Percentiles rank a stretch among this genome's conserved stretches.
Conservation (phyloP, 2,329 filamentous ascomycete species). For the Boeremia lycopersici region DNA sequence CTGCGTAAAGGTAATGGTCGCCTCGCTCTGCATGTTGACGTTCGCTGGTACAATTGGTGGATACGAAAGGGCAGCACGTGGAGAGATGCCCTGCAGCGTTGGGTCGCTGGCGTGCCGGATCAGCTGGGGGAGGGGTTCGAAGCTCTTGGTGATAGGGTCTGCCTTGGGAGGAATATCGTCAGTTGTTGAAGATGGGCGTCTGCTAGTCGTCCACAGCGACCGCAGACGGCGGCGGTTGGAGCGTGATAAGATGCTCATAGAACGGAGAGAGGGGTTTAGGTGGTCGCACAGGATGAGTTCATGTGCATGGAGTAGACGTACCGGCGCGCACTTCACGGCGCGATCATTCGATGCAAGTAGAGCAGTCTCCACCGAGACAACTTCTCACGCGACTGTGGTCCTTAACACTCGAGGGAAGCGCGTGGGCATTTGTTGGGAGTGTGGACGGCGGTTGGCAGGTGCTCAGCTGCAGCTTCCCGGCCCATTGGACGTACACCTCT, state of each 20-base stretch:
- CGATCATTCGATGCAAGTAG: slow-evolving; percentile 6
- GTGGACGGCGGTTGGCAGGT: slow-evolving; percentile 1
- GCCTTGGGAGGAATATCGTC: slow-evolving; percentile 30
- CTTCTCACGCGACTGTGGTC: slow-evolving; percentile 9
- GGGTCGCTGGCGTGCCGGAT: slow-evolving; percentile 25
- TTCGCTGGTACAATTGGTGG: slow-evolving; percentile 1
- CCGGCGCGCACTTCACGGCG: slow-evolving; percentile 9
- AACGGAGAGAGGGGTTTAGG: slow-evolving; percentile 15
- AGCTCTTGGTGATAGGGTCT: slow-evolving; percentile 18
- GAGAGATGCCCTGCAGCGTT: neutral
- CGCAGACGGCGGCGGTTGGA: slow-evolving; percentile 23
- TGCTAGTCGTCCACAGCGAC: slow-evolving; percentile 21
- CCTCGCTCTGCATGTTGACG: slow-evolving; percentile 32
- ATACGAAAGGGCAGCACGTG: slow-evolving; percentile 1
- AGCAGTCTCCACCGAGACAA: slow-evolving; percentile 13
- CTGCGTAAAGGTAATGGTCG: slow-evolving; percentile 67
- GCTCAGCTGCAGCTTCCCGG: slow-evolving; percentile 9
- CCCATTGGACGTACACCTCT: neutral
- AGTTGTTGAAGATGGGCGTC: slow-evolving; percentile 32
- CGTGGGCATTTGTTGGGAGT: slow-evolving; percentile 5
- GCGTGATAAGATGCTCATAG: slow-evolving; percentile 28
- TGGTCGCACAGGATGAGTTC: slow-evolving; percentile 24
- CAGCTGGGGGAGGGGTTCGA: slow-evolving; percentile 13
- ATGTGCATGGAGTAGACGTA: slow-evolving; percentile 15
- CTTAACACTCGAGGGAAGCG: neutral